phyloP scores from a whole-genome alignment of 2,329 filamentous ascomycete genomes.

The Aspergillus clavatus region DNA sequence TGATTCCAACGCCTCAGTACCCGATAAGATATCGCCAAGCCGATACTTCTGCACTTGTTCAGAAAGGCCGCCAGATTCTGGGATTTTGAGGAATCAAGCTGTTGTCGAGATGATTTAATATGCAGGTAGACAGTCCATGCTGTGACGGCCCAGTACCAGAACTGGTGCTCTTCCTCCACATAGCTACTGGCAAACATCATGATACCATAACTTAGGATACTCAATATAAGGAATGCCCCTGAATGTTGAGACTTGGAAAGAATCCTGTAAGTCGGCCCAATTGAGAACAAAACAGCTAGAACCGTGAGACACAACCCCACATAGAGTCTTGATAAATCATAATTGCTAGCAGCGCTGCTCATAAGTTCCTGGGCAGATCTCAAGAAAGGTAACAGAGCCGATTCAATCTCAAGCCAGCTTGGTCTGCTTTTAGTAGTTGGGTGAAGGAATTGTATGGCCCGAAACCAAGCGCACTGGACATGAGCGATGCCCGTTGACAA shows the following conservation, averaged over 20 bases:
- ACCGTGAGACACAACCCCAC: slow-evolving; percentile 34
- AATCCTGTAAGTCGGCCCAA: slow-evolving; percentile 25
- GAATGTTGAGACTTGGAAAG: slow-evolving; percentile 25
- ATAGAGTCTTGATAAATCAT: slow-evolving; percentile 58
- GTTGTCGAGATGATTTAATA: slow-evolving; percentile 26
- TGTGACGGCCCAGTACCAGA: slow-evolving; percentile 85
- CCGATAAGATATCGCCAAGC: slow-evolving; percentile 59
- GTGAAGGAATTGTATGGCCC: slow-evolving; percentile 21
- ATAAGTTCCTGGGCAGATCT: slow-evolving; percentile 70
- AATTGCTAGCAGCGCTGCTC: slow-evolving; percentile 89
- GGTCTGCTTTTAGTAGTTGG: slow-evolving; percentile 8
- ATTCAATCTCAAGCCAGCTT: slow-evolving; percentile 18
- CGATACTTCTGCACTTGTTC: slow-evolving; percentile 26
- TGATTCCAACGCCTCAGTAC: slow-evolving; percentile 84
- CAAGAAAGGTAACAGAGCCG: slow-evolving; percentile 53
- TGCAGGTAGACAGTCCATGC: slow-evolving; percentile 48
- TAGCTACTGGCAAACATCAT: slow-evolving; percentile 99
- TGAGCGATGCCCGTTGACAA: slow-evolving; percentile 43
- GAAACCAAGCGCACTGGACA: slow-evolving; percentile 67
- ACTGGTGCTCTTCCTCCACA: slow-evolving; percentile 96
- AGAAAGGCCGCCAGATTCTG: slow-evolving; percentile 3
- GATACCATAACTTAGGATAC: slow-evolving; percentile 61
- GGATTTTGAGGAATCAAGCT: background rate
- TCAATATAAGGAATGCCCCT: slow-evolving; percentile 42
- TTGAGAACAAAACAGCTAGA: slow-evolving; percentile 41